Conservation (phyloP, 805 yeast genomes). For the Ogataea kodamae region DNA sequence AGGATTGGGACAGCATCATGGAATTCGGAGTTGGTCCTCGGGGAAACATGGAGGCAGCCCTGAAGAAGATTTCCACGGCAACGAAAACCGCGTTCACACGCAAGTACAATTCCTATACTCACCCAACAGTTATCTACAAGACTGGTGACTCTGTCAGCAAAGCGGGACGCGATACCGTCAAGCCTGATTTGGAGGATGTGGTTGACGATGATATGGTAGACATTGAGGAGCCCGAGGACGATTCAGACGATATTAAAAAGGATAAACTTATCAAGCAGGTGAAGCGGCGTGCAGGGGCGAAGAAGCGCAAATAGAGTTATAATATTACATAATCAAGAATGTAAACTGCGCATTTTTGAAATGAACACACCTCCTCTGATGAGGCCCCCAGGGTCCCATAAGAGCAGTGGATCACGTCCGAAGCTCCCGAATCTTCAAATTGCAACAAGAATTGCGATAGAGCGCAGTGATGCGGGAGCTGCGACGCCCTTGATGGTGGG, state of each 20-base stretch:
- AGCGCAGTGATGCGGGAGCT: too few relatives aligned
- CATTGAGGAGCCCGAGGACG: constrained; percentile 40
- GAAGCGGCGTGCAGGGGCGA: constrained; percentile 15
- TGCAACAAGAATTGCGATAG: too few relatives aligned
- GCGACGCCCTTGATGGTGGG: constrained; percentile 11
- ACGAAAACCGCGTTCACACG: constrained; percentile 85
- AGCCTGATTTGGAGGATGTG: constrained; percentile 64
- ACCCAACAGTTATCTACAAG: constrained; percentile 81
- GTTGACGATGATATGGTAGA: constrained; percentile 57
- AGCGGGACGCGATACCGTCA: constrained; percentile 25
- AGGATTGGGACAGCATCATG: constrained; percentile 87
- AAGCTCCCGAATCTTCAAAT: constrained; percentile 27
- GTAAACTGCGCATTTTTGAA: too few relatives aligned
- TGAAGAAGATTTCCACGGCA: constrained; percentile 69
- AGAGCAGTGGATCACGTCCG: constrained; percentile 29
- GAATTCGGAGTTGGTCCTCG: constrained; percentile 72
- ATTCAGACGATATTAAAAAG: constrained; percentile 49
- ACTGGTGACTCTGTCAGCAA: constrained; percentile 60
- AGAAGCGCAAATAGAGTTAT: constrained; percentile 9
- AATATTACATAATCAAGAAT: constrained; percentile 3
- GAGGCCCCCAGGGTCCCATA: constrained; percentile 43
- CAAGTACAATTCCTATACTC: constrained; percentile 68
- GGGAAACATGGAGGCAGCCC: constrained; percentile 37
- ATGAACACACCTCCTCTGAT: constrained; percentile 43
- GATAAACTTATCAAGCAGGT: constrained; percentile 62